Evolutionary conservation across 352 stramenopile genomes (phyloP).

Genomic region (Blastocystis sp.): DNA sequence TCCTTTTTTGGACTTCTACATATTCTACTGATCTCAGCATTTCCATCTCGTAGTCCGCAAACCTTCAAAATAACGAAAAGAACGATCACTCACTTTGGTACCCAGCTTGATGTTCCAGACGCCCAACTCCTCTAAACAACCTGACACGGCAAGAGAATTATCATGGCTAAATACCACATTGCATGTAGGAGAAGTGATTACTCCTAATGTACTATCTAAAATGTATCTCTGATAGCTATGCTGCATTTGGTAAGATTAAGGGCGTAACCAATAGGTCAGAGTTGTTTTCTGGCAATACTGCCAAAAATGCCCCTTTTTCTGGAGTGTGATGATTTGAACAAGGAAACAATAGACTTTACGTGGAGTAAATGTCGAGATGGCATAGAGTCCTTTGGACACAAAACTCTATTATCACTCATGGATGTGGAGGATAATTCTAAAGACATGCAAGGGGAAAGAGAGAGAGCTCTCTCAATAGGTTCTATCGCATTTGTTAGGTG

Average conservation of each 20-base stretch:
- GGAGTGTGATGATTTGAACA: too few relatives aligned
- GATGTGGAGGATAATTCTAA: not conserved
- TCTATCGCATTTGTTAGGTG: not conserved
- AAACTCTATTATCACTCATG: not conserved
- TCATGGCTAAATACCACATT: slow-evolving; percentile 79
- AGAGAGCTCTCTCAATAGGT: not conserved
- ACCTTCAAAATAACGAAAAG: not conserved
- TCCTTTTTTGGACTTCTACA: slow-evolving; percentile 37
- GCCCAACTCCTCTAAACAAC: slow-evolving; percentile 78
- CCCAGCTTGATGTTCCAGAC: slow-evolving; percentile 80
- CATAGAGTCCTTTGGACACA: not conserved
- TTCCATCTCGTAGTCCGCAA: not conserved
- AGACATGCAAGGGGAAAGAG: not conserved
- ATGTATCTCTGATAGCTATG: slow-evolving; percentile 72
- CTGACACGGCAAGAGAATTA: slow-evolving; percentile 76
- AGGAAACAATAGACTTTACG: not conserved
- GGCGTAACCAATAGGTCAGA: not conserved
- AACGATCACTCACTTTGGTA: slow-evolving; percentile 25
- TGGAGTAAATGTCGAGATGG: not conserved
- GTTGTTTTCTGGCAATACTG: not conserved
- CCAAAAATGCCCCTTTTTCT: too few relatives aligned
- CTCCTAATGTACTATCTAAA: slow-evolving; percentile 77
- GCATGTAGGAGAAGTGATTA: slow-evolving; percentile 78
- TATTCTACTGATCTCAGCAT: slow-evolving; percentile 10
- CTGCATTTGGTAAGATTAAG: not conserved